phyloP scores from a whole-genome alignment of 1,139 yeast genomes.

The Blastobotrys ciferrii region DNA sequence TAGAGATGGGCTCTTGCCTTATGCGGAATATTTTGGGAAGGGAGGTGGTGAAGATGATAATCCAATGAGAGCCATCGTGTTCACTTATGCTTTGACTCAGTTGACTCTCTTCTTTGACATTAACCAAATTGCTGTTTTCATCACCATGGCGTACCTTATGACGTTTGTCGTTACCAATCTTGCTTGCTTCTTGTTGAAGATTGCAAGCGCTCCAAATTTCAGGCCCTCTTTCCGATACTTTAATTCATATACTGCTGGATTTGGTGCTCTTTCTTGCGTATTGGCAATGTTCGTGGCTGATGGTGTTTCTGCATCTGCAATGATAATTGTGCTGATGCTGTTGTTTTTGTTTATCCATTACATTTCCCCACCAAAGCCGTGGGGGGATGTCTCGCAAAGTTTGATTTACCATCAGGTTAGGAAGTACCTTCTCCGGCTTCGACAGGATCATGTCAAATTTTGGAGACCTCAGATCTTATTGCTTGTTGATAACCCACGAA shows the following conservation, averaged over 20 bases:
- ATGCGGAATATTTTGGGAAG: slow-evolving; percentile 57
- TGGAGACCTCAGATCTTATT: slow-evolving; percentile 95
- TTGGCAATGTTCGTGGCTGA: slow-evolving; percentile 93
- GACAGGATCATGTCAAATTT: slow-evolving; percentile 90
- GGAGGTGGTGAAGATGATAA: slow-evolving; percentile 46
- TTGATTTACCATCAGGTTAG: slow-evolving; percentile 94
- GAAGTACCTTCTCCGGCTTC: slow-evolving; percentile 74
- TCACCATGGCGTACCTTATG: slow-evolving; percentile 95
- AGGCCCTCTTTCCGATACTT: slow-evolving; percentile 91
- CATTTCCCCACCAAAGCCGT: slow-evolving; percentile 87
- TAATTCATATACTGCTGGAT: slow-evolving; percentile 73
- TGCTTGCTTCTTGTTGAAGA: slow-evolving; percentile 82
- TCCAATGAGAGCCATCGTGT: slow-evolving; percentile 60
- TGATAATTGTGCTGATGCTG: slow-evolving; percentile 61
- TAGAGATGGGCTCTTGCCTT: slow-evolving; percentile 80
- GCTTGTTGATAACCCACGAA: slow-evolving; percentile 84
- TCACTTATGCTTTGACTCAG: slow-evolving; percentile 83
- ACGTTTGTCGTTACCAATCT: slow-evolving; percentile 90
- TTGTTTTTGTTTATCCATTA: slow-evolving; percentile 80
- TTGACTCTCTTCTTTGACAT: slow-evolving; percentile 82
- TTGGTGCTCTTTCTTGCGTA: slow-evolving; percentile 68
- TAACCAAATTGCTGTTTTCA: slow-evolving; percentile 89
- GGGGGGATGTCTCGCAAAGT: slow-evolving; percentile 97
- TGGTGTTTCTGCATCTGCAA: slow-evolving; percentile 78
- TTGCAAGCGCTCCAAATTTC: slow-evolving; percentile 95